Conservation (phyloP, 1,139 yeast species). For the Suhomyces wounanorum region DNA sequence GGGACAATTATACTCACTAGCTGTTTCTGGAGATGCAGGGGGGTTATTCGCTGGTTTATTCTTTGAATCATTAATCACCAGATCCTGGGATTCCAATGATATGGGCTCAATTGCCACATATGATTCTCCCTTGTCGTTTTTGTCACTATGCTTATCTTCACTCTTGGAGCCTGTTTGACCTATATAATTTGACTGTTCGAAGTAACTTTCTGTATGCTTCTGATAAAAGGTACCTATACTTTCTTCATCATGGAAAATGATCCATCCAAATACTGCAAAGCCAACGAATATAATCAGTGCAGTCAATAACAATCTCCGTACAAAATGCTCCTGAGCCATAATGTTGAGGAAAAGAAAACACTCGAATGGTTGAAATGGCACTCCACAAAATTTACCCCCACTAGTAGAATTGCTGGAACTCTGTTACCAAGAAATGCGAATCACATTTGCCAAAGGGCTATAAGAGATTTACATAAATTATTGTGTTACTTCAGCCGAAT, state of each 20-base stretch:
- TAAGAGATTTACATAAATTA: not conserved
- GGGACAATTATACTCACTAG: slow-evolving; percentile 29
- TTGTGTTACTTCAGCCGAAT: not conserved
- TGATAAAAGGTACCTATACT: not conserved
- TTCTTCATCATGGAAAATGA: not conserved
- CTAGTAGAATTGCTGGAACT: not conserved
- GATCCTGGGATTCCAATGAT: not conserved
- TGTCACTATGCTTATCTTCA: not conserved
- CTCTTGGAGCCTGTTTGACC: not conserved
- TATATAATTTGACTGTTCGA: not conserved
- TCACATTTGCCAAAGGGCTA: not conserved
- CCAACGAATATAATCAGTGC: not conserved
- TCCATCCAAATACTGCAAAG: not conserved
- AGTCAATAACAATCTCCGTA: not conserved
- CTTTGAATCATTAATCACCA: not conserved
- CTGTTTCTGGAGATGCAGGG: not conserved
- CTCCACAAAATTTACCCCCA: not conserved
- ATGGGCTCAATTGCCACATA: not conserved
- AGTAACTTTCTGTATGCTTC: not conserved
- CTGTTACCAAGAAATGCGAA: not conserved
- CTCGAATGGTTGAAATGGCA: not conserved
- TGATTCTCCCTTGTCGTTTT: not conserved
- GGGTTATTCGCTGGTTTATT: not conserved
- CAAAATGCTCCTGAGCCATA: not conserved
- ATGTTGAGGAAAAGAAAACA: not conserved